Conservation (phyloP, 345 rosid genomes). For the Camelina neglecta region DNA sequence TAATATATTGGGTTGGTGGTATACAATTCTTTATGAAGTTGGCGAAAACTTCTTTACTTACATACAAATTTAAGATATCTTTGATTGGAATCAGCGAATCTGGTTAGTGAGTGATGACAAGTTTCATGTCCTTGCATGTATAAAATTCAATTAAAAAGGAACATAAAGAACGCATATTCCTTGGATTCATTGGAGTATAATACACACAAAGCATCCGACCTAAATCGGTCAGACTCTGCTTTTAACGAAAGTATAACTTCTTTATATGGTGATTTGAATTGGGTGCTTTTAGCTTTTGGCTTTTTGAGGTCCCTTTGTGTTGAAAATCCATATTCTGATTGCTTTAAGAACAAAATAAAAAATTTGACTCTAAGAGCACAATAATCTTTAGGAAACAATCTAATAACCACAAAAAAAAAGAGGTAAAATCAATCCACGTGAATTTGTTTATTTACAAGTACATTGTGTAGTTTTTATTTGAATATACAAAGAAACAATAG, state of each 20-base stretch:
- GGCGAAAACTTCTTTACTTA: neutral
- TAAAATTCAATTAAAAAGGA: constrained; percentile 10
- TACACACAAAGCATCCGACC: constrained; percentile 15
- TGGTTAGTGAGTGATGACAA: constrained; percentile 20
- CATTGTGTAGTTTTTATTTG: neutral
- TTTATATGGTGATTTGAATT: neutral
- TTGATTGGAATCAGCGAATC: constrained; percentile 12
- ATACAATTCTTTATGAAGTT: neutral
- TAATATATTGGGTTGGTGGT: constrained; percentile 1
- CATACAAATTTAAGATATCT: constrained; percentile 11
- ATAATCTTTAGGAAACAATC: constrained; percentile 4
- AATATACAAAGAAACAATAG: too few species aligned
- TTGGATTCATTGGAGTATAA: constrained; percentile 18
- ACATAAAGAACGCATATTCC: neutral
- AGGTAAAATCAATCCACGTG: constrained; percentile 7
- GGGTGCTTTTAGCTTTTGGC: constrained; percentile 20
- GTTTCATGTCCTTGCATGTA: neutral
- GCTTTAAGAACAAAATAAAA: neutral
- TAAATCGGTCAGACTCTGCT: constrained; percentile 18
- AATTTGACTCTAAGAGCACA: neutral
- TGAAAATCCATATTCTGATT: constrained; percentile 2
- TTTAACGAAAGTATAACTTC: constrained; percentile 17
- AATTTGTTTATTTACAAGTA: constrained; percentile 7
- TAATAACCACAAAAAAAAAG: too few species aligned
- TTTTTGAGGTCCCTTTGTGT: constrained; percentile 23